Percentiles rank a stretch among this genome's conserved stretches.
Evolutionary conservation across 2,329 filamentous ascomycete species (phyloP).

Genomic region (Calonectria montana): DNA sequence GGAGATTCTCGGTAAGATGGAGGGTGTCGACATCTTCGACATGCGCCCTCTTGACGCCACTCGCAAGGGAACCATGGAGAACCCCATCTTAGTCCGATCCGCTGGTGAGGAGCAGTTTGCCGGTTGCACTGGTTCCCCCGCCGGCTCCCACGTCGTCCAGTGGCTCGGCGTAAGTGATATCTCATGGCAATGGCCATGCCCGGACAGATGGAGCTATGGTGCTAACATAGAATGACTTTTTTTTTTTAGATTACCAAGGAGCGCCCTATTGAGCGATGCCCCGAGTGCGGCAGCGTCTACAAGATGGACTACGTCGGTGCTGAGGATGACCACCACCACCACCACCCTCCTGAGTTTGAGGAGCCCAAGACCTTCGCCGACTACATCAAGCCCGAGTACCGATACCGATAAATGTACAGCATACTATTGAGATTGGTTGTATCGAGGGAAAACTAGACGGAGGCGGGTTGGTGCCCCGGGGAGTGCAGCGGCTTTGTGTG

Average conservation of each 20-base stretch:
- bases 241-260: constrained; percentile 79
- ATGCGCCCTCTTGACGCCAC: constrained; percentile 96
- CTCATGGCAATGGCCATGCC: constrained; percentile 6
- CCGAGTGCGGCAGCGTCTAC: constrained; percentile 95
- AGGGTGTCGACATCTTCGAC: constrained; percentile 97
- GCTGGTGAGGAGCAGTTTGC: constrained; percentile 96
- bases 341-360: constrained; percentile 72
- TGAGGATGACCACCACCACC: constrained; percentile 75
- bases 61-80: constrained; percentile 88
- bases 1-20: constrained; percentile 99
- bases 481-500: constrained; percentile 47
- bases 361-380: constrained; percentile 98
- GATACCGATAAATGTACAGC: constrained; percentile 66
- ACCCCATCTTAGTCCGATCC: constrained; percentile 91
- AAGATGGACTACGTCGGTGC: constrained; percentile 98
- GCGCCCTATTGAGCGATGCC: constrained; percentile 93
- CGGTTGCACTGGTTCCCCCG: constrained; percentile 94
- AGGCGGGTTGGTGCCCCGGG: constrained; percentile 33
- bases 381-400: constrained; percentile 95
- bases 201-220: constrained; percentile 30
- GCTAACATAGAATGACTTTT: constrained; percentile 15
- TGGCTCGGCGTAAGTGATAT: constrained; percentile 84
- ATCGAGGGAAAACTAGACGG: constrained; percentile 41
- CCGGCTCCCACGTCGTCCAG: constrained; percentile 88
- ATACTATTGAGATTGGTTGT: constrained; percentile 33